A percentile compares a stretch with the other conserved stretches of the same genome.
These are phyloP conservation scores for Pilatotrama ljubarskyi DNA, from an alignment of 768 basidiomycete genomes.

Conservation along the genomic window DNA sequence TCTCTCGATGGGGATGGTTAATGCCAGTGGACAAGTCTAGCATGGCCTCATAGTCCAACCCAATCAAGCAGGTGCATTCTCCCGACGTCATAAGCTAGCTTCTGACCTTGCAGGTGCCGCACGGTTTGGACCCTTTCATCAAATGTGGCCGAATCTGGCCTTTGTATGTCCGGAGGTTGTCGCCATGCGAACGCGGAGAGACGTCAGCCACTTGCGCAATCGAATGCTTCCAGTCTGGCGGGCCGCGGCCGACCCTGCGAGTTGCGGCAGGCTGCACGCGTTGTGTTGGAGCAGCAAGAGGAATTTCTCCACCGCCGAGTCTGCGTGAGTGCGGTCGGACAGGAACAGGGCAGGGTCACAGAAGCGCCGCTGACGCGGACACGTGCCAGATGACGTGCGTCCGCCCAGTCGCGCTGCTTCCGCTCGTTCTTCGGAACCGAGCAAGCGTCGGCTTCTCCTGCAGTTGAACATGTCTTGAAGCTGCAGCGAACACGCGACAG, in stretches of 20 bases:
- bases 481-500: too few relatives aligned
- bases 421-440: background rate
- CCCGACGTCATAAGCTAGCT: too few relatives aligned
- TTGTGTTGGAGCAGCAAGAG: background rate
- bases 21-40: too few relatives aligned
- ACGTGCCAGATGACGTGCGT: constrained; percentile 13
- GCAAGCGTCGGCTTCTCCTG: background rate
- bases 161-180: background rate
- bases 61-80: too few relatives aligned
- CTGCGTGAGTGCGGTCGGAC: background rate
- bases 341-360: background rate
- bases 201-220: constrained; percentile 11
- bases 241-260: background rate
- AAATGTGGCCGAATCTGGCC: background rate
- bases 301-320: background rate
- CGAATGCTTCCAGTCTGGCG: background rate
- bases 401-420: background rate
- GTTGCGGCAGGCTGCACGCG: background rate
- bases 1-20: too few relatives aligned
- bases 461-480: too few relatives aligned
- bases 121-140: too few relatives aligned
- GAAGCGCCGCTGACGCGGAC: background rate
- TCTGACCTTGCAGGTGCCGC: too few relatives aligned
- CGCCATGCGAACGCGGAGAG: background rate
- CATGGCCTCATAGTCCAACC: too few relatives aligned